Conservation (phyloP, 257 asterid genomes). For the Solanum gandarillasii region DNA sequence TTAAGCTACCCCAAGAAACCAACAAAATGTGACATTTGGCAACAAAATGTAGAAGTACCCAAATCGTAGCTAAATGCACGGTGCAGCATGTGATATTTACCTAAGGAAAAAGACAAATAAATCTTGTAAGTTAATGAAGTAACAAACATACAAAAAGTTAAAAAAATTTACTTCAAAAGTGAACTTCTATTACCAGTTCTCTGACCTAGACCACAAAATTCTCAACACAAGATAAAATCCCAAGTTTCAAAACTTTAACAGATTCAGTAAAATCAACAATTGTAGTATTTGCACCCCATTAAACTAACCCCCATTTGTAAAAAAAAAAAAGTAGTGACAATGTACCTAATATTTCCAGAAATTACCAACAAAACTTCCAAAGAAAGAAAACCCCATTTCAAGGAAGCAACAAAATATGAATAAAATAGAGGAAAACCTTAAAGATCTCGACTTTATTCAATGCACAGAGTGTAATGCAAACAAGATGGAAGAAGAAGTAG, state of each 20-base stretch:
- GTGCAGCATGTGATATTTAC: constrained; percentile 24
- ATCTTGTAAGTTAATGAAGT: neutral
- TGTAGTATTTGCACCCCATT: neutral
- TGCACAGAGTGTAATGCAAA: constrained; percentile 24
- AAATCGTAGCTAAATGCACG: constrained; percentile 28
- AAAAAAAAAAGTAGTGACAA: neutral
- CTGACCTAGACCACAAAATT: constrained; percentile 3
- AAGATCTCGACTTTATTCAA: constrained; percentile 17
- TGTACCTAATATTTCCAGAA: neutral
- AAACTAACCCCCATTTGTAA: constrained; percentile 9
- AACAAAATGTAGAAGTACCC: constrained; percentile 11
- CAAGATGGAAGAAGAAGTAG: constrained; percentile 7
- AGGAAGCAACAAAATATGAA: neutral
- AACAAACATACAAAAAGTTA: constrained; percentile 8
- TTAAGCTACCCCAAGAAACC: constrained; percentile 17
- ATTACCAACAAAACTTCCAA: constrained; percentile 19
- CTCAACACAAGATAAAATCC: neutral
- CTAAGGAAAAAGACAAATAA: constrained; percentile 8
- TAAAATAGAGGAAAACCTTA: constrained; percentile 2
- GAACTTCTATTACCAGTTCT: neutral
- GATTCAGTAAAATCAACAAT: neutral
- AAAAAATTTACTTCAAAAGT: neutral
- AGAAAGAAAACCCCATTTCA: constrained; percentile 21
- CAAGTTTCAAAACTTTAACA: neutral
- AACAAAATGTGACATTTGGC: constrained; percentile 19